Evolutionary conservation across 768 basidiomycete species (phyloP), one percentile per base, ranked within the genome.

Genomic region (Tricholoma matsutake): DNA sequence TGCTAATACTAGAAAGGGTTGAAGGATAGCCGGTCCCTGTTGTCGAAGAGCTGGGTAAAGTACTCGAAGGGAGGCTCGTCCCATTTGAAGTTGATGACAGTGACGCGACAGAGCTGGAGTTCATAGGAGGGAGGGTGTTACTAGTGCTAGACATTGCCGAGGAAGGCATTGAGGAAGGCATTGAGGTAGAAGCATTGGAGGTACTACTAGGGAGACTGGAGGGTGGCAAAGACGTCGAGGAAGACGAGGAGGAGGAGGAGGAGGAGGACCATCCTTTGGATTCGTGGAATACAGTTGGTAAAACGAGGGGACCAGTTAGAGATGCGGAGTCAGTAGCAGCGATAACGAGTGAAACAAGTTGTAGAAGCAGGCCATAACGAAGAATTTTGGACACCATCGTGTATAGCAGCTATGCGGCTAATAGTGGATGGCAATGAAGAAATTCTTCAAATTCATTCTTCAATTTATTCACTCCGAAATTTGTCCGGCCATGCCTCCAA

Each of bases 1-100:
- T 60, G 54, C 32, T 60, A n/a, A 60, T 60, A 20, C 43, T 55
- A 20, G 62, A 57, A 28, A 60, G 58, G 25, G 63, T 59, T 4
- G 55, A 57, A 37, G 62, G 54, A 35, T 10, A 13, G 35, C 11
- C 35, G 4, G 35, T 35, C 4, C 11, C 35, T 11, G 35, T 35
- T 4, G 37, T 39, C 37, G 37, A 39, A 39, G 37, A 39, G 16
- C 37, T 39, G 37, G 14, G 11, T 16, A 16, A 39, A 16, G 37
- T 16, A 5, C 14, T 39, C 32, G 10, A 32, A 16, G 37, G 16
- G 16, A 4, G 14, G 13, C 4, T 39, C 6, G 37, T 39, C 4
- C 37, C 16, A 14, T 11, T 37, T 37, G 37, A 37, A 14, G 37
- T 37, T 37, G 37, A 39, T 16, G 37, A 39, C 32, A 10, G 1